These are phyloP conservation scores for Carnegiea gigantea DNA, from an alignment of 179 eudicot genomes.

Conservation along the genomic window DNA sequence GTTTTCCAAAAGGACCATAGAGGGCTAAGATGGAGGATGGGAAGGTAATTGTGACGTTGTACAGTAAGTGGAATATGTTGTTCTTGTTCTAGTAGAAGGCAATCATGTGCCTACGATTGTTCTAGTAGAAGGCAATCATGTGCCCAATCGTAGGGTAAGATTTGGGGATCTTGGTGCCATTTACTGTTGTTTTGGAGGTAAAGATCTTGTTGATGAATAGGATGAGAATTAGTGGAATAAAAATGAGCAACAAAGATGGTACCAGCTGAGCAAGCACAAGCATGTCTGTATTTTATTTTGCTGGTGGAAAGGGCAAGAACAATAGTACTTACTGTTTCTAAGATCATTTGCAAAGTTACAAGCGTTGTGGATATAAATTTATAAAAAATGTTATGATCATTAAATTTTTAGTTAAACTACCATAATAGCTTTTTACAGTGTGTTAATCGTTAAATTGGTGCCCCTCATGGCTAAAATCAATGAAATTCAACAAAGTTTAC, in stretches of 20 bases:
- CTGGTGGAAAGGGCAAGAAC: not conserved
- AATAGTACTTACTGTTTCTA: no score
- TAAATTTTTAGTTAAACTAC: no score
- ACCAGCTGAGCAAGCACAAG: constrained; percentile 10
- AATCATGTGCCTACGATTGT: not conserved
- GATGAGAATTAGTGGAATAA: constrained; percentile 14
- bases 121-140: no score
- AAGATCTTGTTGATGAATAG: not conserved
- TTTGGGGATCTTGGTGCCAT: constrained; percentile 17
- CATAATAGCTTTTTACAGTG: no score
- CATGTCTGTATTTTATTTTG: not conserved
- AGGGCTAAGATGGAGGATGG: constrained; percentile 41
- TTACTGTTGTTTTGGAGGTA: not conserved
- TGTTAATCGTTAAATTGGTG: no score
- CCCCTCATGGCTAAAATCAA: no score
- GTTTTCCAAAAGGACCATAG: constrained; percentile 20
- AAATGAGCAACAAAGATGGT: constrained; percentile 3
- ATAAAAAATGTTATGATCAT: no score
- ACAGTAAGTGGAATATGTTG: constrained; percentile 21
- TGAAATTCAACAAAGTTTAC: no score
- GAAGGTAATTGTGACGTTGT: constrained; percentile 18
- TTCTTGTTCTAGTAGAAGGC: constrained; percentile 13
- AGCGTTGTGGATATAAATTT: no score
- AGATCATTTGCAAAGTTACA: no score
- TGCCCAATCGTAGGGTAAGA: constrained; percentile 32